Base-by-base conservation (phyloP, 305 asterid genomes). In the Rubia occidens region DNA sequence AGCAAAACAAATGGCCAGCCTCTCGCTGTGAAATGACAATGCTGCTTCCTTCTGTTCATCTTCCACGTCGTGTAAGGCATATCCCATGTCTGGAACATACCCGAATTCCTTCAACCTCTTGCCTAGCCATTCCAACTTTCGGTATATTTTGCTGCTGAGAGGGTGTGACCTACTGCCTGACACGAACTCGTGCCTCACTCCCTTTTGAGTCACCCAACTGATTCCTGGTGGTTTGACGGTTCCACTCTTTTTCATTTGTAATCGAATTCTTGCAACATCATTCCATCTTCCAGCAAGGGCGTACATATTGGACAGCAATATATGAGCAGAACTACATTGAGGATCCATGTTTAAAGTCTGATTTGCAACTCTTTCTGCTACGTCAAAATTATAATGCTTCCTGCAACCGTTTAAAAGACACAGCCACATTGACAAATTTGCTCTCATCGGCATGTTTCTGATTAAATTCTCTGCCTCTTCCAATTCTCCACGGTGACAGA, bases 391-490 rank as follows among this genome's bases (percentile, higher is more conserved):
- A 1, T 74, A 81, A 44, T 85, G 75, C 43, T 74, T 78, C 73
- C 89, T 76, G 78, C 97, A 90, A 71, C 97, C 91, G 70, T 88
- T 87, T 40, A 94, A 87, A 79, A 90, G 76, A 6, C 95, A 78
- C 17, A 90, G 80, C 95, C 95, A 89, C 68, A 84, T 78, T 0
- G 92, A 75, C 54, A 77, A 18, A 79, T 87, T 88, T 24, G 95
- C 74, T 75, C 78, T 78, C 75, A 85, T 75, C 43, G 93, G 89
- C 95, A 90, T 90, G 54, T 58, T 79, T 64, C 72, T 75, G 14
- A 86, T 80, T 37, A 90, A 69, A 43, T 78, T 78, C 72, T 83
- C 95, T 35, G 97, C 97, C 79, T 87, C 96, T 14, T 82, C 76
- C 72, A 89, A 15, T 60, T 82, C 77, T 54, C 99, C 99, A 42